phyloP scores from a whole-genome alignment of 2,329 filamentous ascomycete genomes.

The Beauveria caledonica region DNA sequence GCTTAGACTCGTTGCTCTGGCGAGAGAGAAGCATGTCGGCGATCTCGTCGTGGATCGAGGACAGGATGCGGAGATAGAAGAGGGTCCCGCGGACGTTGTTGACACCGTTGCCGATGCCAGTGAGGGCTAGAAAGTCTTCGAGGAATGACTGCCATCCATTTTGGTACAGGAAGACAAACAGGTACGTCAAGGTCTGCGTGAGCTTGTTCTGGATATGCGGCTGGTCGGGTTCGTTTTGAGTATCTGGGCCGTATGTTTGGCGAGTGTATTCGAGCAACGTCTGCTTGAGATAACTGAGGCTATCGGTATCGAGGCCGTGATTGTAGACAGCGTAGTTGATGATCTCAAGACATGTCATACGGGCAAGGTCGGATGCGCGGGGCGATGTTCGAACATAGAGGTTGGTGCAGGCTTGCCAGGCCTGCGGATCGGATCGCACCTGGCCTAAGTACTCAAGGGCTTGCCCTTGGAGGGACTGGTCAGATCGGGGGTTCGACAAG shows the following conservation, averaged over 20 bases:
- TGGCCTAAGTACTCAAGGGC: slow-evolving; percentile 75
- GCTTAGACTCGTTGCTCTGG: slow-evolving; percentile 69
- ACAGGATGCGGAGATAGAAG: slow-evolving; percentile 81
- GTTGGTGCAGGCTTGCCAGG: slow-evolving; percentile 81
- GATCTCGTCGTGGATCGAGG: slow-evolving; percentile 93
- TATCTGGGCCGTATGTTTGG: slow-evolving; percentile 58
- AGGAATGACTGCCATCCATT: slow-evolving; percentile 84
- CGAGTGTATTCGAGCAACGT: slow-evolving; percentile 74
- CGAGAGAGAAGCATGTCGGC: slow-evolving; percentile 83
- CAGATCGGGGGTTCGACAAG: slow-evolving; percentile 73
- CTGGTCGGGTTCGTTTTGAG: slow-evolving; percentile 57
- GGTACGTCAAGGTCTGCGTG: slow-evolving; percentile 87
- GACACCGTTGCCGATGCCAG: slow-evolving; percentile 51
- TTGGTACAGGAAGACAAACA: slow-evolving; percentile 82
- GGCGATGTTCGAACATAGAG: slow-evolving; percentile 72
- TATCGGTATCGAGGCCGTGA: slow-evolving; percentile 64
- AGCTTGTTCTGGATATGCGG: slow-evolving; percentile 88
- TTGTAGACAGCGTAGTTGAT: slow-evolving; percentile 88
- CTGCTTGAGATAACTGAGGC: slow-evolving; percentile 69
- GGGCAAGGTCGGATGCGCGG: slow-evolving; percentile 71
- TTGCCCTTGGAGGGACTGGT: slow-evolving; percentile 68
- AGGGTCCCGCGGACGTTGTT: slow-evolving; percentile 71
- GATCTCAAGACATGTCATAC: slow-evolving; percentile 83
- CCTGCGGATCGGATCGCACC: slow-evolving; percentile 71
- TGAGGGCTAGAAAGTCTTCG: slow-evolving; percentile 77